Evolutionary conservation across 2,329 filamentous ascomycete species (phyloP), one percentile per base, ranked within the genome.

Genomic region (Chrysoporthe deuterocubensis): DNA sequence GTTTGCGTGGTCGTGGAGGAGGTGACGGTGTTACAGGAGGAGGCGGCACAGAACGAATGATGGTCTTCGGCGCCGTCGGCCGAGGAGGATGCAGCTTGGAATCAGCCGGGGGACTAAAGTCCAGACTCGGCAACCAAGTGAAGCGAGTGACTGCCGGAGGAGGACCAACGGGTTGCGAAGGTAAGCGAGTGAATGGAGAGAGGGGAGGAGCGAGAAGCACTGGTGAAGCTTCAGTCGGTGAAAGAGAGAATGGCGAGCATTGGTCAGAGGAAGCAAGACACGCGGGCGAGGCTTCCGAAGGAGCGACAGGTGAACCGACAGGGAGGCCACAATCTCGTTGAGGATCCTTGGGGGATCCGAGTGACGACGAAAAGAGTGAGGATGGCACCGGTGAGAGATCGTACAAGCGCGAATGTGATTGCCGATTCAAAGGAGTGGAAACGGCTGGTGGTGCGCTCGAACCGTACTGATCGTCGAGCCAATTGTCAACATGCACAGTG

Each of bases 1-100:
- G 67, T 37, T 67, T 67, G 42, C 58, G 66, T 3, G 54, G 60
- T 7, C 46, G 66, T 44, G 46, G 48, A 44, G n/a, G 14, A 34
- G 59, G 57, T 4, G 48, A 37, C 18, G 46, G 46, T 9, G 56
- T 44, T 37, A 6, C 8, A 42, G 63, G 26, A 40, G 21, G 56
- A 46, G 64, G 48, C 56, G 40, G 21, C 16, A 26, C 32, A 32
- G 34, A n/a, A 40, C 34, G 7, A 57, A 13, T 6, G 34, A 4
- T 9, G 16, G 32, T 11, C 54, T 40, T 40, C 9, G 54, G 34
- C 9, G 16, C 54, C 16, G 34, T 40, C 2, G 54, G 54, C 54
- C 54, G 54, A 9, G 32, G 32, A 57, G n/a, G 34, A 42, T 54
- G 11, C 43, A 65, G 44, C 14, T 46, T 52, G 11, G 40, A 44